phyloP scores from a whole-genome alignment of 2,329 filamentous ascomycete genomes.

The Ophiostoma pallidulum region DNA sequence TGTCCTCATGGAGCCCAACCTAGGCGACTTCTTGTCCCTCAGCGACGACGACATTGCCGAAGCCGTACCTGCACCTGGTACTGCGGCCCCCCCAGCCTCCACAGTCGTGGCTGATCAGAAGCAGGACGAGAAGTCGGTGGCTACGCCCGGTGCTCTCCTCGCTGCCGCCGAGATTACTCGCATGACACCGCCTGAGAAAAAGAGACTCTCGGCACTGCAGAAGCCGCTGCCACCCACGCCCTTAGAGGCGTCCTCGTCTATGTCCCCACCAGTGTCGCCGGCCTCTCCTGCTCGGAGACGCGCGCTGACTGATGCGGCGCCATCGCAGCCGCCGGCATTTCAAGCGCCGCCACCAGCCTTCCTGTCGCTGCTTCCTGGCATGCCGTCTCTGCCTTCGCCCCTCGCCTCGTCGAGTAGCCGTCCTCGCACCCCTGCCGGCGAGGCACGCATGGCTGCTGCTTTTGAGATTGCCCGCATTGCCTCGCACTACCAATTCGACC shows the following conservation, averaged over 20 bases:
- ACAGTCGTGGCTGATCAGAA: not conserved
- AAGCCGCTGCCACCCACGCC: constrained; percentile 9
- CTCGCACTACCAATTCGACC: constrained; percentile 45
- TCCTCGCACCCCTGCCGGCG: constrained; percentile 28
- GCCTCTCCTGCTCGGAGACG: not conserved
- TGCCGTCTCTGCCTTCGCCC: constrained; percentile 6
- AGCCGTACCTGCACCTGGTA: constrained; percentile 11
- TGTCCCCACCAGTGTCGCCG: constrained; percentile 2
- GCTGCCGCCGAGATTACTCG: not conserved
- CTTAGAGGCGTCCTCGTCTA: not conserved
- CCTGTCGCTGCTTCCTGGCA: constrained; percentile 14
- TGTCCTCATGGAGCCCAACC: constrained; percentile 40
- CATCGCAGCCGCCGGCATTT: constrained; percentile 23
- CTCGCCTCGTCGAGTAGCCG: not conserved
- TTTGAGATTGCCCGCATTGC: constrained; percentile 48
- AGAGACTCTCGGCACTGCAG: not conserved
- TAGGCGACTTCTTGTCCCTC: constrained; percentile 44
- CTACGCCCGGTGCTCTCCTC: not conserved
- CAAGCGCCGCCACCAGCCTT: constrained; percentile 18
- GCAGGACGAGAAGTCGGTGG: not conserved
- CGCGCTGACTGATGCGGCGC: constrained; percentile 11
- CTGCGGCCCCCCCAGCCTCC: not conserved
- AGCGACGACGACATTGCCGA: constrained; percentile 52
- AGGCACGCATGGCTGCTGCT: constrained; percentile 40
- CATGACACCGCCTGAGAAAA: not conserved